Conservation (phyloP, 2,329 filamentous ascomycete species). For the Epichloe hybrida region DNA sequence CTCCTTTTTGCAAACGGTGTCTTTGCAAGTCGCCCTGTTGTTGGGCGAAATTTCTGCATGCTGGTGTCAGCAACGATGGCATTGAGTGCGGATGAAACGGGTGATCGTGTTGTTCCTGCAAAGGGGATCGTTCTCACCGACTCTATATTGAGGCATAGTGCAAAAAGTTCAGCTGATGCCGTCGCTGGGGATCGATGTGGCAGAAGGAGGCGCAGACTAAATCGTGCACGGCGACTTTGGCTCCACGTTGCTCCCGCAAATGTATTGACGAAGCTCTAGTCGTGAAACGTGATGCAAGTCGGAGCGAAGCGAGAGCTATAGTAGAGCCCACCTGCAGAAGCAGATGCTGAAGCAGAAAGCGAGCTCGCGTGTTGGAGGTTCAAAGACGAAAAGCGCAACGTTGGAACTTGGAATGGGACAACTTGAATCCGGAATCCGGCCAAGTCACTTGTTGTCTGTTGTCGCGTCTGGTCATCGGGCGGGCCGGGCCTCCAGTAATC, state of each 20-base stretch:
- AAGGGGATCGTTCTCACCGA: constrained; percentile 24
- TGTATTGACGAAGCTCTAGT: too few relatives aligned
- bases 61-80: background rate
- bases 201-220: background rate
- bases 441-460: background rate
- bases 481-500: too few relatives aligned
- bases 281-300: background rate
- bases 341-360: too few relatives aligned
- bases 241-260: background rate
- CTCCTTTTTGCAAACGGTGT: constrained; percentile 57
- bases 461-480: background rate
- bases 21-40: constrained; percentile 62
- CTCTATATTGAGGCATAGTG: constrained; percentile 30
- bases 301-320: too few relatives aligned
- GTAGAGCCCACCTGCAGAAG: too few relatives aligned
- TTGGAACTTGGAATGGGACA: background rate
- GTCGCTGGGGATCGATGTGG: background rate
- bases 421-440: too few relatives aligned
- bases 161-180: background rate
- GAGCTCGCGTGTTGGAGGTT: too few relatives aligned
- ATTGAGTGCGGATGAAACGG: background rate
- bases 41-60: constrained; percentile 55
- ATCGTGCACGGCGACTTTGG: background rate
- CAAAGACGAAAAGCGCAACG: too few relatives aligned
- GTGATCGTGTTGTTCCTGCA: background rate